Evolutionary conservation across 371 early-diverging fungal genomes (phyloP), one percentile per base, ranked within the genome.

Genomic region (Lichtheimia ornata): DNA sequence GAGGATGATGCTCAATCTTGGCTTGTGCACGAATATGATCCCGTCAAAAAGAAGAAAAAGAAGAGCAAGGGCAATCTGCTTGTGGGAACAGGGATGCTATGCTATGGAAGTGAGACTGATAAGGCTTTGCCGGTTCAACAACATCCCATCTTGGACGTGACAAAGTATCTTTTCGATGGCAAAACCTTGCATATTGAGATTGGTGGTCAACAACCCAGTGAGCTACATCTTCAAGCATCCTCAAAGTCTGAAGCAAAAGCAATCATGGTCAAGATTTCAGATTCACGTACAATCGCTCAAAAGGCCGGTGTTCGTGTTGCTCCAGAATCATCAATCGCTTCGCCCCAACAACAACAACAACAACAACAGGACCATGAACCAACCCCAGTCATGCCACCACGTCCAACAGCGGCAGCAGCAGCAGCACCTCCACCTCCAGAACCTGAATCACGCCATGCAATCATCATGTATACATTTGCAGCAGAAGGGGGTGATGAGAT

Each of bases 401-500:
- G 43, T 7, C 45, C 58, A 54, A 12, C 49, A n/a, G 41, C 50
- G 56, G 47, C 50, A 20, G 20, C 24, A 6, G 11, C 41, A n/a
- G 50, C 49, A 4, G 30, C n/a, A n/a, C n/a, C n/a, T n/a, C n/a
- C n/a, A n/a, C n/a, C 14, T 11, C 61, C 44, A 42, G 18, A 14
- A 11, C 56, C 42, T 20, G 43, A 45, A 51, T 49, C 56, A 14
- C 72, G 75, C 60, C 73, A 76, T 71, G 96, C 88, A 0, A 72
- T 88, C 35, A 90, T 91, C 2, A 61, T 93, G n/a, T 93, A 88
- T 60, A 83, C 85, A 47, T 95, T 93, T 71, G 73, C 80, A 7
- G 86, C 92, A 1, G 81, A 84, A 54, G 80, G 82, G n/a, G 83
- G 81, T 11, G 94, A 90, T 42, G 94, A 95, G 65, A 67, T 93